phyloP scores from a whole-genome alignment of 2,329 filamentous ascomycete genomes.

The Didymella pinodella region DNA sequence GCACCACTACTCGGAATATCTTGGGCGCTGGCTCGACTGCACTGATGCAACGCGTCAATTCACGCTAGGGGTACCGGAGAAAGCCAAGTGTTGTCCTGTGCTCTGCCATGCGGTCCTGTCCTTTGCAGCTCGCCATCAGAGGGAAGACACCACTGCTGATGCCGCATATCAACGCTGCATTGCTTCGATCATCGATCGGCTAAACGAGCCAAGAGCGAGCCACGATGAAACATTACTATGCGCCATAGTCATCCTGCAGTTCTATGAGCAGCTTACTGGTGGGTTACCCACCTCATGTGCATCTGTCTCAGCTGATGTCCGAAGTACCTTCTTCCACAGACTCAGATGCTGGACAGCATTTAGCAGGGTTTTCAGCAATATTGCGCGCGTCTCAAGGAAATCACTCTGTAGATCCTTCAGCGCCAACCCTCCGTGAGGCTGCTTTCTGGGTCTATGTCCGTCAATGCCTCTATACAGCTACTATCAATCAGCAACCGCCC shows the following conservation, averaged over 20 bases:
- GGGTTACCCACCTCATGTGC: background rate
- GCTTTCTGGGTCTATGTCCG: conserved; percentile 47
- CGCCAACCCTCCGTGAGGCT: conserved; percentile 44
- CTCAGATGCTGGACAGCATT: conserved; percentile 40
- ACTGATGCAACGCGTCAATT: conserved; percentile 44
- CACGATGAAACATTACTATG: conserved; percentile 43
- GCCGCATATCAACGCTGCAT: conserved; percentile 43
- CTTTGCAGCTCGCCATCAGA: conserved; percentile 41
- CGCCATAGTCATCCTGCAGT: conserved; percentile 44
- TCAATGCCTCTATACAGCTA: conserved; percentile 45
- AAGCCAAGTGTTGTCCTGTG: conserved; percentile 40
- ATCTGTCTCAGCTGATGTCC: conserved; percentile 12
- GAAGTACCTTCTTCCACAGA: conserved; percentile 38
- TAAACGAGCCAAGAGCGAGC: conserved; percentile 35
- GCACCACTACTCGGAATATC: conserved; percentile 41
- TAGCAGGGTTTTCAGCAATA: conserved; percentile 42
- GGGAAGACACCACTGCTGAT: conserved; percentile 31
- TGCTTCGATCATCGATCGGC: conserved; percentile 39
- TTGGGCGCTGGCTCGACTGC: conserved; percentile 46
- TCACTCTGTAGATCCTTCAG: conserved; percentile 42
- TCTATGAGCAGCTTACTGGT: conserved; percentile 46
- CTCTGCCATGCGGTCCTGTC: conserved; percentile 41
- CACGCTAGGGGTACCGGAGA: conserved; percentile 39
- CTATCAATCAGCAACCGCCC: conserved; percentile 43
- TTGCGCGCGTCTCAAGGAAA: conserved; percentile 40